A percentile compares a stretch with the other conserved stretches of the same genome.
Evolutionary conservation across 169 alveolate genomes (phyloP).

Genomic region (Plasmodium vivax): DNA sequence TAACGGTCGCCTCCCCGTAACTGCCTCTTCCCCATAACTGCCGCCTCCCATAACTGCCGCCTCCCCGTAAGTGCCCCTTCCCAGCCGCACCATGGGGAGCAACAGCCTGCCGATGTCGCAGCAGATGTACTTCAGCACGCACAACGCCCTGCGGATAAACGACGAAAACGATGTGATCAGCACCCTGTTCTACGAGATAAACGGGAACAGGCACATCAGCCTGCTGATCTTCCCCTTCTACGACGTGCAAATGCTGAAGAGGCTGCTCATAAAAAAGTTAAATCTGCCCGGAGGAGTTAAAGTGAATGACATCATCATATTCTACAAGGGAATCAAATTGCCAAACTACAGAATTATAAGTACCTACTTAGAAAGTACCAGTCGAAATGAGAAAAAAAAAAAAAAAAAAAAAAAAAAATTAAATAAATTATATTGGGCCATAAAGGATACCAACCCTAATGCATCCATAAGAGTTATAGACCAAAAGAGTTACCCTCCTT

Average conservation of each 20-base stretch:
- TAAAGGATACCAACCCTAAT: slow-evolving; percentile 75
- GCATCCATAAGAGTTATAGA: slow-evolving; percentile 76
- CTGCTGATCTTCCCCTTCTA: slow-evolving; percentile 89
- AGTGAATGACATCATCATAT: slow-evolving; percentile 87
- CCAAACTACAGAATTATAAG: slow-evolving; percentile 92
- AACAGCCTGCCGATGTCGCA: slow-evolving; percentile 85
- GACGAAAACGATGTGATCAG: slow-evolving; percentile 84
- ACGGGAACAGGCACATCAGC: slow-evolving; percentile 87
- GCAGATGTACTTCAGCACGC: slow-evolving; percentile 90
- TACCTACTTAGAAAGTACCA: slow-evolving; percentile 82
- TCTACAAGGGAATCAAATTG: slow-evolving; percentile 90
- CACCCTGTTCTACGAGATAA: slow-evolving; percentile 85
- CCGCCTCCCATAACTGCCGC: background rate
- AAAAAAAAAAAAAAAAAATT: slow-evolving; percentile 79
- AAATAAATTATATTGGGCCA: slow-evolving; percentile 77
- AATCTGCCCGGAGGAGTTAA: slow-evolving; percentile 83
- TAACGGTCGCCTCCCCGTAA: no score
- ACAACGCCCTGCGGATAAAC: slow-evolving; percentile 85
- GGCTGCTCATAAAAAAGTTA: slow-evolving; percentile 89
- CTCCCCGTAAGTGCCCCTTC: no score
- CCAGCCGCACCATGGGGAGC: slow-evolving; percentile 40
- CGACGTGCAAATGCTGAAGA: slow-evolving; percentile 90
- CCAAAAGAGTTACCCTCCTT: slow-evolving; percentile 77
- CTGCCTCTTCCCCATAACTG: background rate
- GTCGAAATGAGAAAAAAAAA: slow-evolving; percentile 64